These are phyloP conservation scores for Biscogniauxia marginata DNA, from an alignment of 2,329 filamentous ascomycete genomes.

Conservation along the genomic window DNA sequence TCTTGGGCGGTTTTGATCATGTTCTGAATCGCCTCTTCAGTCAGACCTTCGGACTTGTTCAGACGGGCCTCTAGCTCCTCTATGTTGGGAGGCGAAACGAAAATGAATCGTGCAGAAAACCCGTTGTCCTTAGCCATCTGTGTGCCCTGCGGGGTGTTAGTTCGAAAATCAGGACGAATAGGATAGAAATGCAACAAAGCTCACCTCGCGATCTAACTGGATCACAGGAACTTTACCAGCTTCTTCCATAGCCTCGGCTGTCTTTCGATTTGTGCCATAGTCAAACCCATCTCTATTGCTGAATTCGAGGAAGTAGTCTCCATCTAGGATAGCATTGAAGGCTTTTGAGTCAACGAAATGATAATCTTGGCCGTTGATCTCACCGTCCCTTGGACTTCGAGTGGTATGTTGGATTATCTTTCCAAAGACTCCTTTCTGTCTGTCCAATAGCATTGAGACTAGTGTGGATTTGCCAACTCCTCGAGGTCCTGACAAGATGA, in stretches of 20 bases:
- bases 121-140: slow-evolving; percentile 58
- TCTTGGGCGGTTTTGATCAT: slow-evolving; percentile 39
- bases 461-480: slow-evolving; percentile 64
- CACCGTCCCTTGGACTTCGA: slow-evolving; percentile 47
- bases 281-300: slow-evolving; percentile 47
- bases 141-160: slow-evolving; percentile 41
- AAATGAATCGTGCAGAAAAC: slow-evolving; percentile 55
- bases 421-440: slow-evolving; percentile 65
- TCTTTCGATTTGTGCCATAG: slow-evolving; percentile 57
- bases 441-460: slow-evolving; percentile 60
- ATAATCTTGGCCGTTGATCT: slow-evolving; percentile 51
- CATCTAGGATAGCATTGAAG: slow-evolving; percentile 58
- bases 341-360: slow-evolving; percentile 56
- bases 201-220: slow-evolving; percentile 52
- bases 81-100: slow-evolving; percentile 45
- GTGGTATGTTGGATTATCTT: slow-evolving; percentile 56
- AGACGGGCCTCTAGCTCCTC: slow-evolving; percentile 41
- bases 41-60: slow-evolving; percentile 39
- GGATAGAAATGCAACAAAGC: slow-evolving; percentile 13
- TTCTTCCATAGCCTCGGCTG: slow-evolving; percentile 50
- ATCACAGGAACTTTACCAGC: slow-evolving; percentile 60
- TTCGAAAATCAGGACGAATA: background rate
- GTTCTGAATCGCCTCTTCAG: slow-evolving; percentile 47
- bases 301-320: slow-evolving; percentile 59
- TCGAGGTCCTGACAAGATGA: slow-evolving; percentile 67